Evolutionary conservation across 2,329 filamentous ascomycete genomes (phyloP), one percentile per base, ranked within the genome.

Genomic region (Dendrostoma leiphaemia): DNA sequence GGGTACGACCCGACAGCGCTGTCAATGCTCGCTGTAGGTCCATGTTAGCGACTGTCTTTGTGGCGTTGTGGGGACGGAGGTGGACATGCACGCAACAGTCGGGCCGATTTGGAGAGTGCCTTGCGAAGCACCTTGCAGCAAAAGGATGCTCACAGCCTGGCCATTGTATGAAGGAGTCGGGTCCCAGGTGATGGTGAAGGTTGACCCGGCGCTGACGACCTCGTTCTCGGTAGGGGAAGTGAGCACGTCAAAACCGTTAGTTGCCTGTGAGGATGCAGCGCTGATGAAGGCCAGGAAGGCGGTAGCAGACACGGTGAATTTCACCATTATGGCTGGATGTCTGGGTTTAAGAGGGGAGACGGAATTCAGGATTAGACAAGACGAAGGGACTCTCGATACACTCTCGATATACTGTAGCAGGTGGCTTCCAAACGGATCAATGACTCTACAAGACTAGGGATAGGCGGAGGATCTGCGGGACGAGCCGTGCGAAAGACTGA

Each of bases 161-260:
- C 70, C 73, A 40, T 67, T 66, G 69, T 74, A 75, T 56, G 69
- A 62, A 49, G 69, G 63, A 53, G 69, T 66, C 26, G 71, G 63
- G 26, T 69, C 59, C 83, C 83, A 86, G 60, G 69, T 67, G 65
- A 86, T 74, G 59, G 69, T 68, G 65, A 75, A 79, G 49, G 71
- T 69, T 62, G 71, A 60, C 62, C 82, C 83, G 38, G 80, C 77
- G 29, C 67, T 51, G 59, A 85, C 59, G 43, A 67, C 57, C 67
- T 79, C 68, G 62, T 69, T 69, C 48, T 71, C 37, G 29, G 63
- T 60, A 56, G 83, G 83, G 56, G 69, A 69, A 62, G 65, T 72
- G 66, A 86, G 72, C 64, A 74, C 68, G 66, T 83, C 75, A 70
- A 85, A 86, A 64, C 76, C 77, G n/a, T 70, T 53, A 46, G 77